A percentile compares a stretch with the other conserved stretches of the same genome.
Evolutionary conservation across 768 basidiomycete species (phyloP).

Genomic region (Mycena filopes): DNA sequence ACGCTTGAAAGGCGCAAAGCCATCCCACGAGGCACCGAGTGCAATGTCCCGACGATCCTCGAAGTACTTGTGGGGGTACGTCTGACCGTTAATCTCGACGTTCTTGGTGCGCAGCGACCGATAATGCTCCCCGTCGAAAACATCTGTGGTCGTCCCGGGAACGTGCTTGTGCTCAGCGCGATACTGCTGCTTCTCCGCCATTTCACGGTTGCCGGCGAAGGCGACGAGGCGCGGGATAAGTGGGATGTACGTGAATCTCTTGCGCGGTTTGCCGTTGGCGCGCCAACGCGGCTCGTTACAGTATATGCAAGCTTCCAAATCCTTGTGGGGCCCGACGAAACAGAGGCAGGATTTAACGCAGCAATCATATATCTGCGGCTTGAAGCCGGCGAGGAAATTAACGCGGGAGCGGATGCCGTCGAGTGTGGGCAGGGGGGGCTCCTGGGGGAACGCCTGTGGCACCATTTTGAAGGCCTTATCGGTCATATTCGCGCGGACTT

Average conservation of each 20-base stretch:
- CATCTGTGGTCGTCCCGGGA: too few relatives aligned
- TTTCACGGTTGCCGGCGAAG: too few relatives aligned
- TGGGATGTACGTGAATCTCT: not conserved
- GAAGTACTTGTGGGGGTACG: too few relatives aligned
- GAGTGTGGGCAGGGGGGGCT: not conserved
- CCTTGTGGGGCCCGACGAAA: conserved; percentile 37
- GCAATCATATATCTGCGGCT: conserved; percentile 40
- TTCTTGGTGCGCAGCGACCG: too few relatives aligned
- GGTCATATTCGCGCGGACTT: not conserved
- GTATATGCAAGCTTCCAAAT: conserved; percentile 36
- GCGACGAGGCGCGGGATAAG: not conserved
- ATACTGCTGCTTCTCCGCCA: too few relatives aligned
- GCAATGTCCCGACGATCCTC: too few relatives aligned
- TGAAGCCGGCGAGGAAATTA: conserved; percentile 39
- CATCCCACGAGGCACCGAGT: too few relatives aligned
- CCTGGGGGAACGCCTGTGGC: not conserved
- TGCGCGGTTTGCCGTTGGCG: conserved; percentile 30
- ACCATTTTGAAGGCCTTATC: conserved; percentile 7
- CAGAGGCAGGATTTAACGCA: conserved; percentile 46
- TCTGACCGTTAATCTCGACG: too few relatives aligned
- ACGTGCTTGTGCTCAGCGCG: too few relatives aligned
- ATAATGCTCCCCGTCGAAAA: too few relatives aligned
- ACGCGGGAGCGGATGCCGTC: conserved; percentile 19
- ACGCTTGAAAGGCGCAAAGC: too few relatives aligned
- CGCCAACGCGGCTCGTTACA: conserved; percentile 40